A percentile compares a stretch with the other conserved stretches of the same genome.
Evolutionary conservation across 1,139 yeast species (phyloP).

Genomic region (Kodamaea fungicola): DNA sequence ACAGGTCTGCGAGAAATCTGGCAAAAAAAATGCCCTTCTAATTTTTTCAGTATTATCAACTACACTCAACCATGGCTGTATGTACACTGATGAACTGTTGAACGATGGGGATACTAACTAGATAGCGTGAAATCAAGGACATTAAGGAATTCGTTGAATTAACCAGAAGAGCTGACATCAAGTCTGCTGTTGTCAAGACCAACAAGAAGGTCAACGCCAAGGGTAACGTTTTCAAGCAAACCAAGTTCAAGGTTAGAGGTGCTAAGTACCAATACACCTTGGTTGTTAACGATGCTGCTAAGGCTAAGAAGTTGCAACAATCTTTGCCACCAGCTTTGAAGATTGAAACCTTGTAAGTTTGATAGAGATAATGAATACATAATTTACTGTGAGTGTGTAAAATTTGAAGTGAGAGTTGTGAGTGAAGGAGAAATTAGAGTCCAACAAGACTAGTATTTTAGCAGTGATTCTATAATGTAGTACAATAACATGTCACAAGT

Average conservation of each 20-base stretch:
- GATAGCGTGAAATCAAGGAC: slow-evolving; percentile 77
- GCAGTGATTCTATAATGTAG: too few relatives aligned
- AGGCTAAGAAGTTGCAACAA: slow-evolving; percentile 98
- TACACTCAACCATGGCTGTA: slow-evolving; percentile 30
- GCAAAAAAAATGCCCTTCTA: slow-evolving; percentile 3
- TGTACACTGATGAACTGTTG: slow-evolving; percentile 13
- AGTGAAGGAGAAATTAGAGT: too few relatives aligned
- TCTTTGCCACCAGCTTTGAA: slow-evolving; percentile 95
- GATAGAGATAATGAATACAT: slow-evolving; percentile 4
- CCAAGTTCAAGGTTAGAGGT: slow-evolving; percentile 99
- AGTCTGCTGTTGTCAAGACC: slow-evolving; percentile 85
- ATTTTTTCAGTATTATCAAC: slow-evolving; percentile 3
- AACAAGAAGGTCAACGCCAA: slow-evolving; percentile 82
- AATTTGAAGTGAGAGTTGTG: too few relatives aligned
- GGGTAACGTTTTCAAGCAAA: slow-evolving; percentile 86
- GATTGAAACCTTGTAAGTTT: slow-evolving; percentile 60
- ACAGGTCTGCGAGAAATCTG: slow-evolving; percentile 6
- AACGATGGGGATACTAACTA: slow-evolving; percentile 17
- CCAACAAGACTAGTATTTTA: too few relatives aligned
- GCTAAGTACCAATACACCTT: slow-evolving; percentile 92
- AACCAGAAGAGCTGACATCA: slow-evolving; percentile 96
- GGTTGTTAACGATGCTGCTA: slow-evolving; percentile 92
- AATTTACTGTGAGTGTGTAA: neutral
- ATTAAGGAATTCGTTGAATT: slow-evolving; percentile 97
- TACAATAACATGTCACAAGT: too few relatives aligned